A percentile compares a stretch with the other conserved stretches of the same genome.
phyloP scores from a whole-genome alignment of 179 eudicot species.

The Monotropa hypopitys region DNA sequence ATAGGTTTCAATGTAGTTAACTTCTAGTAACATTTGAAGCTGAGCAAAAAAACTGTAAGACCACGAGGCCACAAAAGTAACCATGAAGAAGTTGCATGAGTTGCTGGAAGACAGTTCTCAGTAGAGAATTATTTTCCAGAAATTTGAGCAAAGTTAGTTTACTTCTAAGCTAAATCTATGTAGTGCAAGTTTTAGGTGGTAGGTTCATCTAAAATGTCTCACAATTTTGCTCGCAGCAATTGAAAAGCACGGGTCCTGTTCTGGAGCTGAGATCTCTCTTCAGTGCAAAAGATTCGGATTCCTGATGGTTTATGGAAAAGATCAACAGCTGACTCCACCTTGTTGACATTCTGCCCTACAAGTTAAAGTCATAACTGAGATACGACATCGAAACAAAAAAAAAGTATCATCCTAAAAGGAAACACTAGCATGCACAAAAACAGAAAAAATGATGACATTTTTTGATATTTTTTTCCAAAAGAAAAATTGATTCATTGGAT shows the following conservation, averaged over 20 bases:
- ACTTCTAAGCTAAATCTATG: not conserved
- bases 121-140: not conserved
- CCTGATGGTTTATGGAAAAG: conserved; percentile 96
- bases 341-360: conserved; percentile 98
- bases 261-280: conserved; percentile 84
- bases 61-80: not conserved
- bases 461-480: not conserved
- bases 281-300: conserved; percentile 93
- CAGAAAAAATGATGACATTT: not conserved
- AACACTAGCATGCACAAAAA: not conserved
- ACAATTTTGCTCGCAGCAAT: conserved; percentile 87
- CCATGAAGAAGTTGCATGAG: not conserved
- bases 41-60: not conserved
- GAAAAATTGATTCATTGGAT: not conserved
- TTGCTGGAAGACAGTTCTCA: not conserved
- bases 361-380: conserved; percentile 18
- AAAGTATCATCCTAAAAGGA: not conserved
- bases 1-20: not conserved
- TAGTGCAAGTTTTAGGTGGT: not conserved
- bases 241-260: conserved; percentile 86
- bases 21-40: not conserved
- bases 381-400: not conserved
- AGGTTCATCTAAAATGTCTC: conserved; percentile 19
- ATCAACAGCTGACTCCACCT: conserved; percentile 96
- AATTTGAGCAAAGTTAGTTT: not conserved